phyloP scores from a whole-genome alignment of 495 filamentous ascomycete genomes.

The Diplogelasinospora grovesii region DNA sequence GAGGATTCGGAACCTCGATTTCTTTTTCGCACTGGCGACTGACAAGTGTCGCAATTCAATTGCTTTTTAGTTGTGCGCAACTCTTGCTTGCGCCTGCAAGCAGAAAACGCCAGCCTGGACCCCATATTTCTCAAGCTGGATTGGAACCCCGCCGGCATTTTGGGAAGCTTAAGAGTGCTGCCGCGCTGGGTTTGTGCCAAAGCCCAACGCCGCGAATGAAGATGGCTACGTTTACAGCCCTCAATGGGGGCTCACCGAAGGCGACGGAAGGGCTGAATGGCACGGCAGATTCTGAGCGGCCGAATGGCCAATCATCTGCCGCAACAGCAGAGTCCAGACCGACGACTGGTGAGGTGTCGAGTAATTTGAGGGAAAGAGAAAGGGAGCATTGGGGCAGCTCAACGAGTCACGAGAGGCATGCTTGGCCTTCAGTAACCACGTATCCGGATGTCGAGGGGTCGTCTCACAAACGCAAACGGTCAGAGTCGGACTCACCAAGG shows the following conservation, averaged over 20 bases:
- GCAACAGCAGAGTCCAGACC: constrained; percentile 21
- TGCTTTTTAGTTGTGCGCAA: background rate
- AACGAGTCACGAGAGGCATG: constrained; percentile 30
- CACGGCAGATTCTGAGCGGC: constrained; percentile 19
- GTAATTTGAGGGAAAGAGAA: constrained; percentile 21
- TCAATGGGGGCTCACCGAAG: constrained; percentile 42
- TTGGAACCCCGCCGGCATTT: background rate
- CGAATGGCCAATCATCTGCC: constrained; percentile 14
- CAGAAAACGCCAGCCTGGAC: too few species aligned
- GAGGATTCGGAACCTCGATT: too few species aligned
- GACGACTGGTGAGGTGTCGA: constrained; percentile 21
- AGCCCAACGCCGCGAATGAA: constrained; percentile 20
- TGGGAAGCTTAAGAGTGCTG: background rate
- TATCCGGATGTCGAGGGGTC: constrained; percentile 35
- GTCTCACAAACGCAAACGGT: constrained; percentile 50
- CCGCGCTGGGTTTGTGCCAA: background rate
- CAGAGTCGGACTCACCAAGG: constrained; percentile 36
- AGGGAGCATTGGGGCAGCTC: constrained; percentile 26
- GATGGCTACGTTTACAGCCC: constrained; percentile 43
- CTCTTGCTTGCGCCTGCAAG: background rate
- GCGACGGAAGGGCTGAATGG: constrained; percentile 27
- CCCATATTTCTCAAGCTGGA: background rate
- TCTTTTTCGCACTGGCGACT: too few species aligned
- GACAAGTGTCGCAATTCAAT: too few species aligned
- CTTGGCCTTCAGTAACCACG: constrained; percentile 27